Percentiles rank a stretch among this genome's conserved stretches.
These are phyloP conservation scores for Mortierella polycephala DNA, from an alignment of 371 early-diverging fungal species.

Conservation along the genomic window DNA sequence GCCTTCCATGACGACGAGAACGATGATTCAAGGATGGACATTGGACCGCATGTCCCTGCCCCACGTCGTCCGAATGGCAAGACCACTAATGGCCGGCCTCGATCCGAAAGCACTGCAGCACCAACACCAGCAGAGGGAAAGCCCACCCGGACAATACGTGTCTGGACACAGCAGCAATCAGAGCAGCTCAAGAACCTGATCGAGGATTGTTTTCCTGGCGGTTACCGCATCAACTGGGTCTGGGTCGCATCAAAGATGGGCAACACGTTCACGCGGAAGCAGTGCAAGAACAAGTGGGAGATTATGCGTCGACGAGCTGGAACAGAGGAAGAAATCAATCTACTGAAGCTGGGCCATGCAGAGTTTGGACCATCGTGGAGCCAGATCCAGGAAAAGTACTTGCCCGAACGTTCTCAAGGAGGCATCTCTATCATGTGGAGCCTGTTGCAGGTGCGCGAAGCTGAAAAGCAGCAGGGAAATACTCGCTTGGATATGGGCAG, in stretches of 20 bases:
- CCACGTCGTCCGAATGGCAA: slow-evolving; percentile 17
- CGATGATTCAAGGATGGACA: slow-evolving; percentile 11
- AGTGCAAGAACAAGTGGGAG: slow-evolving; percentile 55
- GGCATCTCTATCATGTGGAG: slow-evolving; percentile 53
- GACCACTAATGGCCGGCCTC: slow-evolving; percentile 1
- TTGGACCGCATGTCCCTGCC: neutral
- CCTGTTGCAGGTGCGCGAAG: slow-evolving; percentile 40
- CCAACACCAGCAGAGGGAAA: slow-evolving; percentile 12
- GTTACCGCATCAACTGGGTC: slow-evolving; percentile 53
- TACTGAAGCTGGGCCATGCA: slow-evolving; percentile 33
- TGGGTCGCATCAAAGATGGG: slow-evolving; percentile 55
- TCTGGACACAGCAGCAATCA: slow-evolving; percentile 48
- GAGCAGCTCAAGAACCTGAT: slow-evolving; percentile 49
- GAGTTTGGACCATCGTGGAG: slow-evolving; percentile 49
- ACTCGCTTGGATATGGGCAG: neutral
- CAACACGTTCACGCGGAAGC: slow-evolving; percentile 49
- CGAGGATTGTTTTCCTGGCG: slow-evolving; percentile 46
- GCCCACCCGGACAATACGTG: slow-evolving; percentile 41
- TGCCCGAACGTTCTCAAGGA: slow-evolving; percentile 47
- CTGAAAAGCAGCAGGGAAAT: slow-evolving; percentile 22
- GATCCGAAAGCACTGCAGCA: slow-evolving; percentile 4
- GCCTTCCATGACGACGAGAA: slow-evolving; percentile 13
- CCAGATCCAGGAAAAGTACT: slow-evolving; percentile 52
- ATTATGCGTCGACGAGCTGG: slow-evolving; percentile 51
- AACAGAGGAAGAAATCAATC: slow-evolving; percentile 38